Evolutionary conservation across 2,329 filamentous ascomycete species (phyloP), one percentile per base, ranked within the genome.

Genomic region (Pseudomassariella vexata): DNA sequence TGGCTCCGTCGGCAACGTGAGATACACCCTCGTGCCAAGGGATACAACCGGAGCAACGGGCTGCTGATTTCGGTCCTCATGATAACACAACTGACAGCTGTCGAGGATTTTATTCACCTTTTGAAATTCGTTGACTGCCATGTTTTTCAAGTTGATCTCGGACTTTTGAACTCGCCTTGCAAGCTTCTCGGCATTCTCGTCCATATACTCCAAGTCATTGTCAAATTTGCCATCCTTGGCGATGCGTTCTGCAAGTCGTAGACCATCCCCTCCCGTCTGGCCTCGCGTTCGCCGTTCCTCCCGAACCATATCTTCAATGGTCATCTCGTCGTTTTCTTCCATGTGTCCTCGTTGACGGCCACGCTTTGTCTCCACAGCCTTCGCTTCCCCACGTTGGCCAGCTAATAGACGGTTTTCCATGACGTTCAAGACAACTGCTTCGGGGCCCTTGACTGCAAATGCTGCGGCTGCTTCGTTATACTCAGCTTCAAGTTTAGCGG

Each of bases 161-260:
- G 83, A 90, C 56, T 89, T 92, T 53, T 94, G 84, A 10, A 95
- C 83, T 17, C 85, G 80, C 49, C 80, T 82, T 18, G 90, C 89
- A 9, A 98, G 77, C 59, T 90, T 94, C 31, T 79, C 74, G 11
- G 92, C 92, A 52, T 98, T 96, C 47, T 96, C 92, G 55, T 98
- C 90, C 71, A 96, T 84, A 61, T 98, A 98, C 33, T 98, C 90
- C 17, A 98, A 76, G 55, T 94, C 84, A 50, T 94, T 79, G 63
- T 87, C 82, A 55, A 94, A 98, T 52, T 89, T 94, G 29, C 63
- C 76, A 57, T 98, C 92, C 54, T 94, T 94, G 33, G 89, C 86
- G 46, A 98, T 98, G 38, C 89, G 79, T 55, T 96, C 89, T 3
- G 92, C 92, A 19, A 95, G 74, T 4, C 85, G 77, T 46, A 80